A percentile compares a stretch with the other conserved stretches of the same genome.
Evolutionary conservation across 108 stramenopile genomes (phyloP).

Genomic region (Pseudonitzschia multiseries): DNA sequence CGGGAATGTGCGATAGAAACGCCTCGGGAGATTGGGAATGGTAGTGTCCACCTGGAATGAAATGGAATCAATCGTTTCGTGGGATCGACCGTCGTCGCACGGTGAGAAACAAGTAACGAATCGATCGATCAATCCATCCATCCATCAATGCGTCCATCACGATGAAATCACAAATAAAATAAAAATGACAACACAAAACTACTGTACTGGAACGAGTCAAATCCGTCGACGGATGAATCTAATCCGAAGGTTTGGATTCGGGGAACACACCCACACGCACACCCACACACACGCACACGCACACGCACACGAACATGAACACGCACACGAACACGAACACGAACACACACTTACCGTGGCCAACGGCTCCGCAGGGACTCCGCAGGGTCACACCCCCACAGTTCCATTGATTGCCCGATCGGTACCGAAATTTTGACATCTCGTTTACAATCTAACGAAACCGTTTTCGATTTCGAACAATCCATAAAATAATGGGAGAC

Average conservation of each 20-base stretch:
- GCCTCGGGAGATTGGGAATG: constrained; percentile 97
- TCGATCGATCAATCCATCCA: background rate
- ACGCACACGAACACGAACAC: too few species aligned
- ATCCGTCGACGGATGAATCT: too few species aligned
- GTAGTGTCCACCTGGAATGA: constrained; percentile 79
- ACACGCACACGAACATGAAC: too few species aligned
- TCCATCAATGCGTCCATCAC: too few species aligned
- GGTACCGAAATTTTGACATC: constrained; percentile 94
- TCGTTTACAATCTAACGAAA: constrained; percentile 93
- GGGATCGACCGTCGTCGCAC: background rate
- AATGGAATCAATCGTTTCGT: background rate
- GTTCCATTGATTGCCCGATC: constrained; percentile 95
- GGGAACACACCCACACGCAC: too few species aligned
- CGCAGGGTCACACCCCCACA: constrained; percentile 94
- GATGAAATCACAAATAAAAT: too few species aligned
- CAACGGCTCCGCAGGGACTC: constrained; percentile 93
- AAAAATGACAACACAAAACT: too few species aligned
- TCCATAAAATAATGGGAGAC: too few species aligned
- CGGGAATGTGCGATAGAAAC: constrained; percentile 94
- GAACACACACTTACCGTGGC: constrained; percentile 41
- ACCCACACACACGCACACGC: too few species aligned
- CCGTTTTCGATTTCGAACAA: too few species aligned
- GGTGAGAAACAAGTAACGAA: background rate
- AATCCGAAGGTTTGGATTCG: too few species aligned
- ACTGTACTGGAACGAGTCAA: too few species aligned